Conservation (phyloP, 2,329 filamentous ascomycete genomes). For the Stenocarpella maydis region DNA sequence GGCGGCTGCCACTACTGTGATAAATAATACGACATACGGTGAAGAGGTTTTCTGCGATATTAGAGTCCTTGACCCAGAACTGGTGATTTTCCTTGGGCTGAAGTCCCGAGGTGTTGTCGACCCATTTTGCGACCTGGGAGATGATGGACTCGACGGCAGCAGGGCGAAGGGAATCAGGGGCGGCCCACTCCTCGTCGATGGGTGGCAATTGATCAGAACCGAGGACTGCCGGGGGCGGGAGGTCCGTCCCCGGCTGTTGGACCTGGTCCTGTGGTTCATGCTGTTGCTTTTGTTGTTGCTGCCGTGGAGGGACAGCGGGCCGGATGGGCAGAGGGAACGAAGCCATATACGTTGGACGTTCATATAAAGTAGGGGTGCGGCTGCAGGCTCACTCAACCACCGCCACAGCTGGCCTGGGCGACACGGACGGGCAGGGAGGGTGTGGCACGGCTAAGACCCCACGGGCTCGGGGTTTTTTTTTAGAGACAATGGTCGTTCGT, state of each 20-base stretch:
- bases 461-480: not conserved
- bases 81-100: constrained; percentile 29
- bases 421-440: not conserved
- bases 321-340: constrained; percentile 31
- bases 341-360: constrained; percentile 27
- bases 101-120: constrained; percentile 7
- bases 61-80: constrained; percentile 36
- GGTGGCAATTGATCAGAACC: not conserved
- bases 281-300: not conserved
- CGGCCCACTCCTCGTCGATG: not conserved
- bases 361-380: not conserved
- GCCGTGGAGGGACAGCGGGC: constrained; percentile 18
- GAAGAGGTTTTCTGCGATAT: constrained; percentile 36
- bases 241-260: not conserved
- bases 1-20: too few relatives aligned
- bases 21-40: constrained; percentile 11
- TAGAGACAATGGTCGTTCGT: too few relatives aligned
- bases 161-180: not conserved
- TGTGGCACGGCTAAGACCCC: not conserved
- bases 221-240: not conserved
- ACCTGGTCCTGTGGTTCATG: not conserved
- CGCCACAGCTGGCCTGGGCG: constrained; percentile 10
- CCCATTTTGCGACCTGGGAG: constrained; percentile 16
- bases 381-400: constrained; percentile 22
- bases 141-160: not conserved